Conservation (phyloP, 768 basidiomycete genomes). For the Coprinopsis strossmayeri region DNA sequence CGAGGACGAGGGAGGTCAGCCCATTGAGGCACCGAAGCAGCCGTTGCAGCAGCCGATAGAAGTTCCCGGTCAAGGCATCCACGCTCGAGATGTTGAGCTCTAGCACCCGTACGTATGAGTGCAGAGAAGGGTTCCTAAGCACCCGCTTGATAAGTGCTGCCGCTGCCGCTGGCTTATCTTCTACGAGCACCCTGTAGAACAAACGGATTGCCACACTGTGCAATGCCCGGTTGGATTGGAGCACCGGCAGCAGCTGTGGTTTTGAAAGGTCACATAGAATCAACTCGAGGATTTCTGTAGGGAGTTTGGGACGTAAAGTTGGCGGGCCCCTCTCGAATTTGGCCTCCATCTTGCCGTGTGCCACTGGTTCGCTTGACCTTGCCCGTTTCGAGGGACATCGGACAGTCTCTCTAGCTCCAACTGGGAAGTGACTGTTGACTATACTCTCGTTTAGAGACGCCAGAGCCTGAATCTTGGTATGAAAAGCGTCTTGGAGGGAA, state of each 20-base stretch:
- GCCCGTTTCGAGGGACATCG: neutral
- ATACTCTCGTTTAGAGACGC: constrained; percentile 9
- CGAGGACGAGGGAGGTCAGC: constrained; percentile 41
- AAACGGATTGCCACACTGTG: constrained; percentile 18
- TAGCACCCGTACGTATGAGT: constrained; percentile 37
- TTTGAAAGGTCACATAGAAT: constrained; percentile 17
- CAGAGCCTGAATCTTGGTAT: constrained; percentile 7
- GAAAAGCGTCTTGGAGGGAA: constrained; percentile 3
- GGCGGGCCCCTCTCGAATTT: neutral
- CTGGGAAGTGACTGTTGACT: constrained; percentile 7
- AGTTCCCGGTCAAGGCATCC: constrained; percentile 35
- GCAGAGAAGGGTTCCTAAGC: constrained; percentile 27
- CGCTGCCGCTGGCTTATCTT: constrained; percentile 9
- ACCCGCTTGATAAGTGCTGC: constrained; percentile 35
- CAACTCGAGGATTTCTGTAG: constrained; percentile 23
- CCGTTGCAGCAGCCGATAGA: constrained; percentile 43
- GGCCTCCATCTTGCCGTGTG: no score
- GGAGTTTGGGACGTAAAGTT: constrained; percentile 10
- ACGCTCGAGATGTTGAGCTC: constrained; percentile 34
- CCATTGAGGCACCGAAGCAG: constrained; percentile 31
- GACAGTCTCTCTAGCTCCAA: neutral
- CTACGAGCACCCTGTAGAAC: constrained; percentile 17
- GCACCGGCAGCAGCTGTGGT: constrained; percentile 15
- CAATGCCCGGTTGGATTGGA: constrained; percentile 18
- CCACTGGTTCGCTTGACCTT: no score